A percentile compares a stretch with the other conserved stretches of the same genome.
These are phyloP conservation scores for Hermanozyma aechmeae DNA, from an alignment of 805 yeast species.

Conservation along the genomic window DNA sequence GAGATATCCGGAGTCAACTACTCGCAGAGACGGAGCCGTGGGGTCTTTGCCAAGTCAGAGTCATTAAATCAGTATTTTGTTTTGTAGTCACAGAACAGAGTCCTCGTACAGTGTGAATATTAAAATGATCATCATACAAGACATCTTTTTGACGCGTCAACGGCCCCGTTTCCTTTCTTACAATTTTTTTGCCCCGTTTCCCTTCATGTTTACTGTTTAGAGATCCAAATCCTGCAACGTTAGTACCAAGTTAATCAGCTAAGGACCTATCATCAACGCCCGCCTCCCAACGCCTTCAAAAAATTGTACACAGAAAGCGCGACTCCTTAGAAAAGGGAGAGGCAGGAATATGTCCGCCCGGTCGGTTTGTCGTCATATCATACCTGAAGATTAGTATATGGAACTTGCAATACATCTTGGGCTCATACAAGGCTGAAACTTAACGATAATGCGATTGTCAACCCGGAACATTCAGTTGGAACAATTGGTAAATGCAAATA, in stretches of 20 bases:
- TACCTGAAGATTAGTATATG: no score
- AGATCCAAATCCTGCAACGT: slow-evolving; percentile 1
- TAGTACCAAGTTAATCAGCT: no score
- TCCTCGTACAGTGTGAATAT: slow-evolving; percentile 46
- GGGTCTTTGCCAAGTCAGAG: no score
- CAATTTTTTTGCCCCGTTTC: slow-evolving; percentile 4
- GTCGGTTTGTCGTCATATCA: no score
- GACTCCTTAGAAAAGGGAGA: slow-evolving; percentile 38
- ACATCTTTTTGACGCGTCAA: no score
- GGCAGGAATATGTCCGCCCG: slow-evolving; percentile 41
- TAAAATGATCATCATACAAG: slow-evolving; percentile 32
- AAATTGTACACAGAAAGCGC: slow-evolving; percentile 47
- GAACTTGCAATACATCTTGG: no score
- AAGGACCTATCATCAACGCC: slow-evolving; percentile 46
- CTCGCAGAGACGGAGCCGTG: no score
- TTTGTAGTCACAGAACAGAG: slow-evolving; percentile 27
- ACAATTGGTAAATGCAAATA: slow-evolving; percentile 49
- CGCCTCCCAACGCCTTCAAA: slow-evolving; percentile 31
- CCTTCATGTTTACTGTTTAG: background rate
- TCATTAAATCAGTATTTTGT: slow-evolving; percentile 38
- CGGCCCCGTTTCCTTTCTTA: slow-evolving; percentile 8
- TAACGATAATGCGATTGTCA: background rate
- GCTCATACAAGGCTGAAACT: slow-evolving; percentile 1
- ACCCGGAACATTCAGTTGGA: slow-evolving; percentile 42
- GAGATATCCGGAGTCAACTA: no score